phyloP scores from a whole-genome alignment of 805 yeast species.

The Wickerhamomyces ciferrii region DNA sequence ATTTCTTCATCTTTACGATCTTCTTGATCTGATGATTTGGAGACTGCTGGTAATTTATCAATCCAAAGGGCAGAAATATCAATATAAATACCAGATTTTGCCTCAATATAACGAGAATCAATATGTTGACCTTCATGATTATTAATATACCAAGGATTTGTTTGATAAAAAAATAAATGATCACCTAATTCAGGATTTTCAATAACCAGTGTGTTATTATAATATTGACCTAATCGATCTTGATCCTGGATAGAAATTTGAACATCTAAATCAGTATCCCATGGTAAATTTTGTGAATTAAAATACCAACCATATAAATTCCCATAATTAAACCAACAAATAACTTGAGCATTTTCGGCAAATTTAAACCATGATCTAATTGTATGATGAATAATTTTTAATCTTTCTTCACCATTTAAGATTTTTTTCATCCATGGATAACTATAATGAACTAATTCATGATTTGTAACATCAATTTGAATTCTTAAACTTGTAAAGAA shows the following conservation, averaged over 20 bases:
- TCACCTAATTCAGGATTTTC: constrained; percentile 31
- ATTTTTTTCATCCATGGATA: neutral
- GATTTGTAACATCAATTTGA: neutral
- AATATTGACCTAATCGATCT: constrained; percentile 35
- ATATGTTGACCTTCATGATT: constrained; percentile 37
- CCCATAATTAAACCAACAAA: constrained; percentile 66
- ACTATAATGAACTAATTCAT: neutral
- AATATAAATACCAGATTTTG: constrained; percentile 42
- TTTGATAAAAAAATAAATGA: constrained; percentile 28
- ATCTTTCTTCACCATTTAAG: neutral
- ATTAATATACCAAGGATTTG: constrained; percentile 29
- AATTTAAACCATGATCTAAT: constrained; percentile 44
- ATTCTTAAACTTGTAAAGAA: neutral
- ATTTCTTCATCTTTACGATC: no score
- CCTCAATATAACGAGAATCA: constrained; percentile 41
- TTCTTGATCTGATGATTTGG: no score
- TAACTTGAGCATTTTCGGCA: constrained; percentile 32
- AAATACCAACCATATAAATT: constrained; percentile 57
- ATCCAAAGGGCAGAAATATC: constrained; percentile 38
- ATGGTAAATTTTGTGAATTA: constrained; percentile 52
- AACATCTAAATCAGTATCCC: constrained; percentile 63
- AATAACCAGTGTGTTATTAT: constrained; percentile 44
- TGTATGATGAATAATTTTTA: neutral
- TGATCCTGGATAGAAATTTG: constrained; percentile 47
- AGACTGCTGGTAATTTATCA: neutral